These are phyloP conservation scores for Noccaea caerulescens DNA, from an alignment of 345 rosid species.

Conservation along the genomic window DNA sequence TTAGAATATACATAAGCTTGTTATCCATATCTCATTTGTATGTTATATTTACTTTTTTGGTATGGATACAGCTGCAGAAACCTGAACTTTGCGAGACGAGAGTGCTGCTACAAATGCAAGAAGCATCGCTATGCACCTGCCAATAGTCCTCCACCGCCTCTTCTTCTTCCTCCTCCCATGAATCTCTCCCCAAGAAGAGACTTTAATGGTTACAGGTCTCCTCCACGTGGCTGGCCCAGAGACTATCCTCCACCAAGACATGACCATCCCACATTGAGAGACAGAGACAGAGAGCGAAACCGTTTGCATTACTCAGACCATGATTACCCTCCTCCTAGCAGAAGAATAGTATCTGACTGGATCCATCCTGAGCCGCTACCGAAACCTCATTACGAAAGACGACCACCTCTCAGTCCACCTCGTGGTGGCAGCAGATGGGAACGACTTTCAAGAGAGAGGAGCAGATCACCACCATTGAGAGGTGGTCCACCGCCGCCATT, in stretches of 20 bases:
- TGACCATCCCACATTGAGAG: conserved; percentile 53
- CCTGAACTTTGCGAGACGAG: conserved; percentile 90
- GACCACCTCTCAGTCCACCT: conserved; percentile 54
- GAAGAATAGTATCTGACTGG: conserved; percentile 63
- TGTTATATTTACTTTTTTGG: background rate
- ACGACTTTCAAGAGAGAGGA: conserved; percentile 70
- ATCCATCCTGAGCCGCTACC: conserved; percentile 56
- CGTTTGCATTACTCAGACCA: conserved; percentile 59
- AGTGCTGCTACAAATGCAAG: conserved; percentile 74
- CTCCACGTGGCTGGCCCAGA: conserved; percentile 74
- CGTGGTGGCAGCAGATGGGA: conserved; percentile 69
- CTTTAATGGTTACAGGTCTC: conserved; percentile 67
- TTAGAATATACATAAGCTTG: no score
- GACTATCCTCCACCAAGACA: conserved; percentile 69
- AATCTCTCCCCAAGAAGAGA: conserved; percentile 67
- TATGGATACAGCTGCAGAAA: conserved; percentile 62
- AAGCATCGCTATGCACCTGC: conserved; percentile 60
- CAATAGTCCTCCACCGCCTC: conserved; percentile 59
- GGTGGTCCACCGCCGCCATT: conserved; percentile 53
- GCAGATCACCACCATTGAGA: conserved; percentile 70
- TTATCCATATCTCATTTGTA: background rate
- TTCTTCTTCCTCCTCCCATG: conserved; percentile 63
- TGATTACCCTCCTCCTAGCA: conserved; percentile 58
- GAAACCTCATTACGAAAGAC: conserved; percentile 66
- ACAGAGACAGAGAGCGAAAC: conserved; percentile 60